These are phyloP conservation scores for Trypanosoma scelopori DNA, from an alignment of 208 protist species.

Conservation along the genomic window DNA sequence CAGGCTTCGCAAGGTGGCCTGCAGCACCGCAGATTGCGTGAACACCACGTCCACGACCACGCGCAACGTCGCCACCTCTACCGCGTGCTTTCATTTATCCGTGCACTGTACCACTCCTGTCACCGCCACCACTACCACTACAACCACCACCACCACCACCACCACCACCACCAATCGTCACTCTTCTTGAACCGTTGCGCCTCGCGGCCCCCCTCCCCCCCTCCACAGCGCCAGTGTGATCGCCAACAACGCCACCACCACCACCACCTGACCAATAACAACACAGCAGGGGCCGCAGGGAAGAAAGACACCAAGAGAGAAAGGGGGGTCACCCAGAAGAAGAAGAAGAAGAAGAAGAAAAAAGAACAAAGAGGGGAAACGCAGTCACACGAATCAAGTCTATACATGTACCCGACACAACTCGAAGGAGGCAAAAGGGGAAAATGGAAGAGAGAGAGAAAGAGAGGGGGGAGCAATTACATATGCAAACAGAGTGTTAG, in stretches of 20 bases:
- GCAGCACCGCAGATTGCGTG: constrained; percentile 5
- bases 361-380: background rate
- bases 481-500: constrained; percentile 5
- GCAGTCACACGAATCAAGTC: too few relatives aligned
- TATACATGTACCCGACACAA: background rate
- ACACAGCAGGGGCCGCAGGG: constrained; percentile 4
- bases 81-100: background rate
- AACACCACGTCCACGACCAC: constrained; percentile 20
- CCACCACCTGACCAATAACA: constrained; percentile 22
- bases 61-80: constrained; percentile 9
- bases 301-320: background rate
- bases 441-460: too few relatives aligned
- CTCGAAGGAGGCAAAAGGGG: too few relatives aligned
- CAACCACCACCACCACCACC: background rate
- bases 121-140: constrained; percentile 1
- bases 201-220: background rate
- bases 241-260: too few relatives aligned
- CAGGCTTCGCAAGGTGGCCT: background rate
- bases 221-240: background rate
- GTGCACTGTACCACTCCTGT: too few relatives aligned
- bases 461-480: constrained; percentile 2
- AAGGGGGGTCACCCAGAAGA: too few relatives aligned
- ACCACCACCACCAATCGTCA: background rate
- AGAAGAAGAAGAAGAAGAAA: background rate
- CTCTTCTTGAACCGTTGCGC: background rate